phyloP scores from a whole-genome alignment of 192 early-diverging fungal species.

The Lunasporangiospora selenospora region DNA sequence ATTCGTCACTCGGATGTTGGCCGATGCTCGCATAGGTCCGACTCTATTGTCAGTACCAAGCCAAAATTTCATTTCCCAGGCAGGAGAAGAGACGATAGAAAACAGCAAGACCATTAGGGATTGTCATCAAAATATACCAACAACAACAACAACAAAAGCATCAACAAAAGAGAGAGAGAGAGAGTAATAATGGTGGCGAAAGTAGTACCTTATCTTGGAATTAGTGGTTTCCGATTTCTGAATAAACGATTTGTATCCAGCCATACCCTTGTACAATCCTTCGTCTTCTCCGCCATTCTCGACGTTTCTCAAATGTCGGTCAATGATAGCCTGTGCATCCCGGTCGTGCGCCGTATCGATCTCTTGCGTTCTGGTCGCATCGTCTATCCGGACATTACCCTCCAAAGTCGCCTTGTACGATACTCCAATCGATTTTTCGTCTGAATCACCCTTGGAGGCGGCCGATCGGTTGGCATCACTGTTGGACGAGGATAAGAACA shows the following conservation, averaged over 20 bases:
- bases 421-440: slow-evolving; percentile 41
- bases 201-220: slow-evolving; percentile 56
- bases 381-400: slow-evolving; percentile 38
- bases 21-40: slow-evolving; percentile 74
- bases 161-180: background rate
- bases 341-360: slow-evolving; percentile 54
- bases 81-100: too few species aligned
- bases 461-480: slow-evolving; percentile 51
- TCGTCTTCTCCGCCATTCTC: slow-evolving; percentile 53
- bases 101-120: too few species aligned
- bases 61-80: too few species aligned
- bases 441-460: slow-evolving; percentile 28
- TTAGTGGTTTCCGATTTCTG: slow-evolving; percentile 66
- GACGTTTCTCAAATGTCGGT: slow-evolving; percentile 50
- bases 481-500: slow-evolving; percentile 53
- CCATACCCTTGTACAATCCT: slow-evolving; percentile 71
- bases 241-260: slow-evolving; percentile 65
- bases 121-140: slow-evolving; percentile 13
- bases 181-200: slow-evolving; percentile 2
- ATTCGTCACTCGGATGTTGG: slow-evolving; percentile 79
- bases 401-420: slow-evolving; percentile 45
- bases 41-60: slow-evolving; percentile 65
- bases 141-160: background rate
- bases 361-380: slow-evolving; percentile 39
- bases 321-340: slow-evolving; percentile 49